phyloP scores from a whole-genome alignment of 345 rosid genomes.

The Eucalyptus tenuipes region DNA sequence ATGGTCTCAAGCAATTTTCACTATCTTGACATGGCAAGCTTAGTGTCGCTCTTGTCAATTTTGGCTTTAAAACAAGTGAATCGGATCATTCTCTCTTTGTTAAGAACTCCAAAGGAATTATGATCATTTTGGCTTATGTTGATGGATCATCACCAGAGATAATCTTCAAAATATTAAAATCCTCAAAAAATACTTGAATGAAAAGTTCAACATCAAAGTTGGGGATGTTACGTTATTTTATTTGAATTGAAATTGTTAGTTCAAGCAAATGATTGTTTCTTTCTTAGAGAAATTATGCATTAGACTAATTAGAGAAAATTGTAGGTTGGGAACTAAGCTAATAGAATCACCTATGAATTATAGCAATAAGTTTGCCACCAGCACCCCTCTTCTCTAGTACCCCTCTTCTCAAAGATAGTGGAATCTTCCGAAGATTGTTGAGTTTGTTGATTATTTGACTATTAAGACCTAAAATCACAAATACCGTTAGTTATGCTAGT shows the following conservation, averaged over 20 bases:
- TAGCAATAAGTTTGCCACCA: neutral
- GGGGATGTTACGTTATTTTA: no score
- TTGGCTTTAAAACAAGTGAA: no score
- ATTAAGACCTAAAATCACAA: neutral
- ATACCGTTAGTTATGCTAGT: neutral
- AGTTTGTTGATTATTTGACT: neutral
- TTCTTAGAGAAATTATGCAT: neutral
- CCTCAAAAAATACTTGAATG: neutral
- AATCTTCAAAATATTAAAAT: neutral
- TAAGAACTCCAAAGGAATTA: no score
- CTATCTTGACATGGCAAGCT: neutral
- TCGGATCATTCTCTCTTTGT: no score
- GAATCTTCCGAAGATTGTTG: neutral
- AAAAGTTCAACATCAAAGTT: neutral
- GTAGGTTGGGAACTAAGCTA: neutral
- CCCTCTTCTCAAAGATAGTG: neutral
- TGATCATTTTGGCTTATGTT: no score
- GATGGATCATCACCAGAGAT: neutral
- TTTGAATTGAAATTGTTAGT: no score
- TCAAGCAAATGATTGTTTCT: no score
- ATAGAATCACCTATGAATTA: no score
- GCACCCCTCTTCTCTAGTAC: neutral
- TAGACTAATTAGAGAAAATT: neutral
- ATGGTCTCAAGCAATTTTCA: neutral
- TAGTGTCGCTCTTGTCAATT: no score